Conservation (phyloP, 352 stramenopile genomes). For the Globisporangium nunn region DNA sequence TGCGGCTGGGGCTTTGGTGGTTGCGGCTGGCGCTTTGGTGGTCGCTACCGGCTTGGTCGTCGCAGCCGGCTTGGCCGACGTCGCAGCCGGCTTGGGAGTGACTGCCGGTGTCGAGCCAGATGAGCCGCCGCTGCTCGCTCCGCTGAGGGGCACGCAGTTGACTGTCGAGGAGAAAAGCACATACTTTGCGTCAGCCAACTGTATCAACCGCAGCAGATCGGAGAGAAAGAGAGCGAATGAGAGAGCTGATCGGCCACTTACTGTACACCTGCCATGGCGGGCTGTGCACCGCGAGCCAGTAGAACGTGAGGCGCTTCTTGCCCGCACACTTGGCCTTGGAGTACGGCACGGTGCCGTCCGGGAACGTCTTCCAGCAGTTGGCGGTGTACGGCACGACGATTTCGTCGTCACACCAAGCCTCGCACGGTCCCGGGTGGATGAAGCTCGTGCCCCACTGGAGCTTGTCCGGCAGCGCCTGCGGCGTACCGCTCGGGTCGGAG, state of each 20-base stretch:
- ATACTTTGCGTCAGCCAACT: too few species aligned
- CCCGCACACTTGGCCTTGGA: conserved; percentile 10
- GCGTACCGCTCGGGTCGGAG: conserved; percentile 7
- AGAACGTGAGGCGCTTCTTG: conserved; percentile 15
- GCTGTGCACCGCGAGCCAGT: conserved; percentile 13
- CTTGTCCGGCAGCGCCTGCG: conserved; percentile 7
- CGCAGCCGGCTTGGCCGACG: too few species aligned
- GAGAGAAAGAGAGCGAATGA: background rate
- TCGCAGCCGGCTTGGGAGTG: too few species aligned
- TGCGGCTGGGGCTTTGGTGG: background rate
- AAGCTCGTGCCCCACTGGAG: conserved; percentile 2
- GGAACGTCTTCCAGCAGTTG: conserved; percentile 10
- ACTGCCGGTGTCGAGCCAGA: too few species aligned
- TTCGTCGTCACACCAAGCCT: conserved; percentile 13
- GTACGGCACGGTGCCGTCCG: conserved; percentile 9
- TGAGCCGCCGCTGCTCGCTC: background rate
- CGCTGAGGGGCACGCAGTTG: background rate
- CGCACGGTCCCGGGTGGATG: conserved; percentile 11
- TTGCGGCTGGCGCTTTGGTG: background rate
- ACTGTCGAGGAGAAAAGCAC: background rate
- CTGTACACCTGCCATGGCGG: conserved; percentile 16
- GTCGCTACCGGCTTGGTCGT: background rate
- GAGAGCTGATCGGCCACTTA: background rate
- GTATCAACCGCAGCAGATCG: too few species aligned
- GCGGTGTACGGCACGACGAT: conserved; percentile 8